A percentile compares a stretch with the other conserved stretches of the same genome.
Conservation (phyloP, 768 basidiomycete species). For the Exsudoporus frostii region DNA sequence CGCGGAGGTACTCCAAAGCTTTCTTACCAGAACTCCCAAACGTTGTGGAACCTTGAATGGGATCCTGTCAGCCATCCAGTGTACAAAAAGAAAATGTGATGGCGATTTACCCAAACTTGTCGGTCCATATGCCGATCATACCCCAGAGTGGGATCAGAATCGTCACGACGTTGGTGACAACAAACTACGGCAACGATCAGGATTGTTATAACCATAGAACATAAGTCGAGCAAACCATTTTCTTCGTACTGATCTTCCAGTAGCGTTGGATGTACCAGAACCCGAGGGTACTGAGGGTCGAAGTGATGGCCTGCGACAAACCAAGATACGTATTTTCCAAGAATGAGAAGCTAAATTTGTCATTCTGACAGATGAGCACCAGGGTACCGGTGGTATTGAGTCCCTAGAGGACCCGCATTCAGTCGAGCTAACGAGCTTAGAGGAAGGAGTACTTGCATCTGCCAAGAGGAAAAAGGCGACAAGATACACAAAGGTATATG, state of each 20-base stretch:
- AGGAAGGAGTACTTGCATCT: conserved; percentile 46
- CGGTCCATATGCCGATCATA: conserved; percentile 82
- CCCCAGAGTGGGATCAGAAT: conserved; percentile 83
- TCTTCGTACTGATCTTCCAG: conserved; percentile 78
- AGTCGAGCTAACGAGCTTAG: neutral
- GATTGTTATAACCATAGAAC: neutral
- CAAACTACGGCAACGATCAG: conserved; percentile 46
- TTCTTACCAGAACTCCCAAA: conserved; percentile 81
- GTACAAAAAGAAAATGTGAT: neutral
- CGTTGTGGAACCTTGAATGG: conserved; percentile 61
- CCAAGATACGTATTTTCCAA: conserved; percentile 78
- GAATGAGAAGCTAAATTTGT: conserved; percentile 80
- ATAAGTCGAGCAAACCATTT: conserved; percentile 50
- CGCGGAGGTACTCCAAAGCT: neutral
- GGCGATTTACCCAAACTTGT: conserved; percentile 57
- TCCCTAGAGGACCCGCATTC: conserved; percentile 43
- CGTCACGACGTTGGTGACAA: conserved; percentile 72
- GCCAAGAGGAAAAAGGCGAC: conserved; percentile 76
- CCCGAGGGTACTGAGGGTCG: conserved; percentile 65
- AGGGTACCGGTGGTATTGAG: conserved; percentile 78
- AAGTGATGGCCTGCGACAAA: conserved; percentile 71
- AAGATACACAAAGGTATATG: conserved; percentile 80
- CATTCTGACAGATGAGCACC: conserved; percentile 73
- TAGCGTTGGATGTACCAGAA: conserved; percentile 84
- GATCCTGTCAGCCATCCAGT: neutral